Base-by-base conservation (phyloP, 106 monocot genomes). In the Triglochin maritima region DNA sequence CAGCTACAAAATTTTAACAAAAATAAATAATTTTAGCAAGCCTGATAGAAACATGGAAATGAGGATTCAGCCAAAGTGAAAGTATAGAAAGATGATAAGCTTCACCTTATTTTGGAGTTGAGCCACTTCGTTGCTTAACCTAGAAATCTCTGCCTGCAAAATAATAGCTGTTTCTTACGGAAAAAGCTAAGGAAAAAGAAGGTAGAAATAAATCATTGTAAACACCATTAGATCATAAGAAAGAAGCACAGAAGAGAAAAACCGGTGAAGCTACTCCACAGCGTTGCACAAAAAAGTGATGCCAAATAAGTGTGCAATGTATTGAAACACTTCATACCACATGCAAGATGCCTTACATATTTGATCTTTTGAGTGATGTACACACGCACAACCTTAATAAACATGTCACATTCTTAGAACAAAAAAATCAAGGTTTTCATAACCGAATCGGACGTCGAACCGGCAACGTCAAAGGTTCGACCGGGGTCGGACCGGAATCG, bases 101-200 rank as follows among this genome's bases (percentile, higher is more conserved):
- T 3, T 41, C 82, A 91, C 91, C 91, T 84, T 81, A 52, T 64
- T 75, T 68, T 80, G 72, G 69, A 91, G 64, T 17, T n/a, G 79
- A 50, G 47, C 71, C 64, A 87, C n/a, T 57, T 80, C 51, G 9
- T 73, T 78, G 56, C 44, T 63, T 63, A 91, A 75, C 76, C 72
- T 74, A 44, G 80, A 68, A 58, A 87, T 72, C 56, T 91, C 91
- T 41, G 45, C 77, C 91, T 91, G 87, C 67, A 79, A 7, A 62
- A 43, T 6, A 52, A 56, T 49, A 49, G 16, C 14, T 64, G 17
- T 14, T 5, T 29, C 1, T 0, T 0, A 29, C 29, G 29, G 29
- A 70, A n/a, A 49, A 70, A 51, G 9, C 64, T 48, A 8, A 52
- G 11, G 11, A 2, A 11, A 52, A 11, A 52, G 7, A 11, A 52